phyloP scores from a whole-genome alignment of 768 basidiomycete species.

The Tulasnella sp. region DNA sequence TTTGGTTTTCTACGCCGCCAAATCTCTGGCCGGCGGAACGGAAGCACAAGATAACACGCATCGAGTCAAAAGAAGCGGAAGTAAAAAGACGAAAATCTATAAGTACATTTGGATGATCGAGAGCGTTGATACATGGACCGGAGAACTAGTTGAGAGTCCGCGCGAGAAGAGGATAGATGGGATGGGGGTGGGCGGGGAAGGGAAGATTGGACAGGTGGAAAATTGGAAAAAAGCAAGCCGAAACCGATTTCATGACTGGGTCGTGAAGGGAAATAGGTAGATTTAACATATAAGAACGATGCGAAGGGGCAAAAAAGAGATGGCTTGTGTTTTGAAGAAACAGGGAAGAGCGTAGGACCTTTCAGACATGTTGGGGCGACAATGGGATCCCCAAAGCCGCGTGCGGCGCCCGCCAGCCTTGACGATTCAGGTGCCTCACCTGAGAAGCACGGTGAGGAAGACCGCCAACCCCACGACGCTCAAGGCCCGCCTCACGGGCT shows the following conservation, averaged over 20 bases:
- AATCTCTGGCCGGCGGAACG: neutral
- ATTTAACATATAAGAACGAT: constrained; percentile 10
- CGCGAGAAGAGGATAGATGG: neutral
- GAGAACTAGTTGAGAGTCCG: neutral
- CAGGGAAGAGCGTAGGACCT: neutral
- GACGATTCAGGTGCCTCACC: neutral
- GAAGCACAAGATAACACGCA: neutral
- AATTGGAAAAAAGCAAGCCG: neutral
- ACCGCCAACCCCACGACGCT: constrained; percentile 8
- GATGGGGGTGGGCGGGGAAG: neutral
- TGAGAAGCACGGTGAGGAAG: constrained; percentile 19
- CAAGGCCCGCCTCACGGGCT: constrained; percentile 6
- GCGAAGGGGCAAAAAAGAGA: neutral
- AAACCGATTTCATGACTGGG: neutral
- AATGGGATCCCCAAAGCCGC: neutral
- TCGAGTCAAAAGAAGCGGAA: neutral
- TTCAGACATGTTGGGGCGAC: neutral
- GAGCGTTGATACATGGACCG: neutral
- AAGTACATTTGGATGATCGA: neutral
- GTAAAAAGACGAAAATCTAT: neutral
- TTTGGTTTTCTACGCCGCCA: neutral
- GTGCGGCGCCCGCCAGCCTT: neutral
- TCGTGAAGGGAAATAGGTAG: neutral
- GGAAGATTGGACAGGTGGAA: too few species aligned
- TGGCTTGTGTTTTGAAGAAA: neutral